Evolutionary conservation across 2,329 filamentous ascomycete genomes (phyloP), one percentile per base, ranked within the genome.

Genomic region (Trichoderma arundinaceum): DNA sequence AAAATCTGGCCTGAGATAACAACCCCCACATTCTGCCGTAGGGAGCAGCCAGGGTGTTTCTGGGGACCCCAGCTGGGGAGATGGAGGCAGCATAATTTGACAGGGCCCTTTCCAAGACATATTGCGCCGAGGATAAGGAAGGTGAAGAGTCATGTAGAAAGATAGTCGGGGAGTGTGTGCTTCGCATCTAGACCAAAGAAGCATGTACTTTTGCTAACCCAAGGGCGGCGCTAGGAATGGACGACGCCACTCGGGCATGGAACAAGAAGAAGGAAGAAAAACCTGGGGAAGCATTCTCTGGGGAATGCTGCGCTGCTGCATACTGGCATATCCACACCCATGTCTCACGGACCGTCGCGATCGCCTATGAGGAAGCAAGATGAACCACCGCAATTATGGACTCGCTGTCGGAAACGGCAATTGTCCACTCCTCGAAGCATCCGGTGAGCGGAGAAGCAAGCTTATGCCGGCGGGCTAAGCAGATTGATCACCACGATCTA

Each of bases 41-140:
- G 64, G 58, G 51, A 62, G 32, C n/a, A 38, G 15, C 65, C 33
- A 52, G 65, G 65, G 44, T 64, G 52, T 65, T 57, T 67, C 65
- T 58, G 67, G 67, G 67, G 67, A 49, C 65, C 67, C 60, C 67
- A 60, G 65, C 60, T 44, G 65, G 58, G 41, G 64, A 48, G 66
- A 53, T 53, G 59, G 53, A 48, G 64, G 33, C 12, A 64, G 48
- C 46, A 54, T 54, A 41, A 66, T 56, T 60, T 48, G 48, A 46
- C 39, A 53, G 33, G 49, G 38, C 17, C 41, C 56, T 28, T 35
- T 54, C 63, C 39, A 61, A 56, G 57, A 61, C 57, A 39, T 46
- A 35, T 66, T 60, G 28, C 57, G 46, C 48, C 64, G 56, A 66
- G 41, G 49, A 54, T 65, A 53, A 59, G 63, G 53, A 58, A 65